phyloP scores from a whole-genome alignment of 2,329 filamentous ascomycete genomes.

The Colletotrichum sp. region DNA sequence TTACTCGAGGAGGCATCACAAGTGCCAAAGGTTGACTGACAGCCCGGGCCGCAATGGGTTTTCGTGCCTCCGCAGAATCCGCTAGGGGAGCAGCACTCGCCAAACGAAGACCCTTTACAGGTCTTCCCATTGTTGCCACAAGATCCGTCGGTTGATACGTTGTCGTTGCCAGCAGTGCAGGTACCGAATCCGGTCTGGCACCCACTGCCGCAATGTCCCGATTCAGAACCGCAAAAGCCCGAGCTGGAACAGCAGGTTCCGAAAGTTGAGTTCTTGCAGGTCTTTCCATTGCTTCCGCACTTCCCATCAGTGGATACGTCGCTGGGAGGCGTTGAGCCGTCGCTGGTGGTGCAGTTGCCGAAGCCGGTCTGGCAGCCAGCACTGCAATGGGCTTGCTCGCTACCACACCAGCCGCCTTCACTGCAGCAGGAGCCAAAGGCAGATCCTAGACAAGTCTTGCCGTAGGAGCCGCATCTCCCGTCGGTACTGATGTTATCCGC shows the following conservation, averaged over 20 bases:
- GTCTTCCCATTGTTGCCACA: not conserved
- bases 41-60: not conserved
- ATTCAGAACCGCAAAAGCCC: not conserved
- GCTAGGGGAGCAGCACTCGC: not conserved
- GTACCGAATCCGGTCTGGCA: not conserved
- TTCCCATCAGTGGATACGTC: not conserved
- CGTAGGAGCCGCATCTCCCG: not conserved
- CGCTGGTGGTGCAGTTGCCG: not conserved
- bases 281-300: not conserved
- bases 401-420: not conserved
- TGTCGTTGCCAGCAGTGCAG: not conserved
- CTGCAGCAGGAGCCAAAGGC: not conserved
- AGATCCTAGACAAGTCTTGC: not conserved
- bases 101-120: not conserved
- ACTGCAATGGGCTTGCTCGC: not conserved
- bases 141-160: not conserved
- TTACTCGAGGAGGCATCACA: too few relatives aligned
- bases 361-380: not conserved
- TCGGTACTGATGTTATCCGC: not conserved
- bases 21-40: not conserved
- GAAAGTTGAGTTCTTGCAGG: not conserved
- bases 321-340: not conserved
- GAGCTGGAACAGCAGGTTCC: not conserved
- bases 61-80: not conserved
- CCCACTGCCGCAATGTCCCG: not conserved